phyloP scores from a whole-genome alignment of 768 basidiomycete species.

The Termitomyces sp. region DNA sequence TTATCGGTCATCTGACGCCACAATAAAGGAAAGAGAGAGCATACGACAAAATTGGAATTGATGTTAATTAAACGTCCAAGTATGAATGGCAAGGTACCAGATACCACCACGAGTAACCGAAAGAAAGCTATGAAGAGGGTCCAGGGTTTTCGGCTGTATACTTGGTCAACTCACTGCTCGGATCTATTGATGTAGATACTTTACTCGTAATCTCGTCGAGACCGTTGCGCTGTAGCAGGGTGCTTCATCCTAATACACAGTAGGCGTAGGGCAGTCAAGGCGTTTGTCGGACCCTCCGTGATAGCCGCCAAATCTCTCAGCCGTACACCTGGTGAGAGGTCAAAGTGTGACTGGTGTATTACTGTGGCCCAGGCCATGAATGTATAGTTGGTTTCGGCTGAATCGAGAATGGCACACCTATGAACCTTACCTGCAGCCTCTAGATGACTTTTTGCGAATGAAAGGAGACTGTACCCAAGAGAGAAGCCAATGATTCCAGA shows the following conservation, averaged over 20 bases:
- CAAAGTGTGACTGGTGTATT: slow-evolving; percentile 32
- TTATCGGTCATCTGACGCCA: background rate
- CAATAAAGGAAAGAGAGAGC: slow-evolving; percentile 1
- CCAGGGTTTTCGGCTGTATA: slow-evolving; percentile 29
- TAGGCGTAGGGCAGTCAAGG: slow-evolving; percentile 23
- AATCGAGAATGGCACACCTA: background rate
- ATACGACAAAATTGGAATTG: slow-evolving; percentile 21
- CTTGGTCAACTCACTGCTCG: background rate
- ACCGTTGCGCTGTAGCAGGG: slow-evolving; percentile 23
- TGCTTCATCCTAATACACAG: slow-evolving; percentile 29
- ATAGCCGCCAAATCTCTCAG: slow-evolving; percentile 30
- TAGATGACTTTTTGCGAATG: slow-evolving; percentile 23
- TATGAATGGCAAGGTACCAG: slow-evolving; percentile 27
- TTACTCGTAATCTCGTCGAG: slow-evolving; percentile 31
- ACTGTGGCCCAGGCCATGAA: slow-evolving; percentile 37
- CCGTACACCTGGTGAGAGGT: slow-evolving; percentile 25
- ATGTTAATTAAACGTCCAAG: slow-evolving; percentile 33
- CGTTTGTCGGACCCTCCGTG: slow-evolving; percentile 24
- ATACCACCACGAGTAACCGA: slow-evolving; percentile 20
- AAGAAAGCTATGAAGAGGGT: slow-evolving; percentile 30
- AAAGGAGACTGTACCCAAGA: slow-evolving; percentile 25
- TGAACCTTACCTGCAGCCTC: slow-evolving; percentile 31
- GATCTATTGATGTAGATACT: slow-evolving; percentile 3
- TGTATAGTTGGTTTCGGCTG: background rate
- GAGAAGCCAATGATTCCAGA: slow-evolving; percentile 27